Conservation (phyloP, 495 filamentous ascomycete genomes). For the Pyrenula massariospora region DNA sequence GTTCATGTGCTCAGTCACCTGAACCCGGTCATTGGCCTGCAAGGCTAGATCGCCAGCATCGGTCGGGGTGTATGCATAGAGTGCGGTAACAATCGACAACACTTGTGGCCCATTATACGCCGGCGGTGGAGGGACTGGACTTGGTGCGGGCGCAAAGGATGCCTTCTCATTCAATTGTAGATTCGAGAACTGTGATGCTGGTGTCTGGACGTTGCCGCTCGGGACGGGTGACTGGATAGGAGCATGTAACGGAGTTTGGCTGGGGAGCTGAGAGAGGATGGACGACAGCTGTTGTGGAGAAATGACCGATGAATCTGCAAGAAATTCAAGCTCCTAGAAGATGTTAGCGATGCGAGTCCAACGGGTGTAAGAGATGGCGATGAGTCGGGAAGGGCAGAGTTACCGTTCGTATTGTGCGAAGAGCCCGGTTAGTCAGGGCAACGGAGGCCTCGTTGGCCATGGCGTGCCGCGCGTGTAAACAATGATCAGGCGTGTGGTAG, state of each 20-base stretch:
- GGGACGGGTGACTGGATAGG: constrained; percentile 22
- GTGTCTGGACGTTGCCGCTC: constrained; percentile 19
- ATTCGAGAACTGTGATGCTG: constrained; percentile 32
- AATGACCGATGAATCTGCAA: constrained; percentile 68
- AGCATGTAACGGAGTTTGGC: constrained; percentile 37
- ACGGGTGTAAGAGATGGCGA: not conserved
- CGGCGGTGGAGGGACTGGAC: constrained; percentile 32
- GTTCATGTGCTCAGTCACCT: constrained; percentile 83
- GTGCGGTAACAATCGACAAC: constrained; percentile 61
- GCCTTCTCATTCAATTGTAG: constrained; percentile 40
- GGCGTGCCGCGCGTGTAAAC: not conserved
- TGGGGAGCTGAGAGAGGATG: constrained; percentile 63
- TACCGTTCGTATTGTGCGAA: constrained; percentile 77
- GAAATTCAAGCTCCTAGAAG: constrained; percentile 77
- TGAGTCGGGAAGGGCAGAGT: constrained; percentile 11
- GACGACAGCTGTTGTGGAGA: constrained; percentile 54
- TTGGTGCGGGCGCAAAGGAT: constrained; percentile 27
- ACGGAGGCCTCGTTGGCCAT: constrained; percentile 19
- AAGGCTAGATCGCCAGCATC: constrained; percentile 73
- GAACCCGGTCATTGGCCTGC: constrained; percentile 61
- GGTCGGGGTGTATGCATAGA: constrained; percentile 69
- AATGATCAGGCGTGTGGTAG: not conserved
- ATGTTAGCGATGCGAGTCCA: not conserved
- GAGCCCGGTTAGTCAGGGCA: constrained; percentile 64
- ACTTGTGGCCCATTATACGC: constrained; percentile 43